phyloP scores from a whole-genome alignment of 805 yeast genomes.

The Lachancea meyersii region DNA sequence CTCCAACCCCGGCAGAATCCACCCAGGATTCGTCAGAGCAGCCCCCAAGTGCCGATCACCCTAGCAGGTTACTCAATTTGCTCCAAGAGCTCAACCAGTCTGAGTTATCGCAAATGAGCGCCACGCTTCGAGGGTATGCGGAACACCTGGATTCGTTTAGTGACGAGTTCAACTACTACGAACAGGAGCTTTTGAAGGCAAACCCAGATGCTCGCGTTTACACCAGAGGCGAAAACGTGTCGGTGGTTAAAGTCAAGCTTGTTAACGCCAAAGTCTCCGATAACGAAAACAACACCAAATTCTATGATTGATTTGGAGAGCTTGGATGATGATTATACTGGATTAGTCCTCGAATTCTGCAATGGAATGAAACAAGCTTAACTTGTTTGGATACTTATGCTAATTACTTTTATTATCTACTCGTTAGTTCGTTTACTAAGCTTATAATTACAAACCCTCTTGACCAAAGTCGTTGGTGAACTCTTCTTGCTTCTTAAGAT shows the following conservation, averaged over 20 bases:
- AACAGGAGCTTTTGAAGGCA: slow-evolving; percentile 51
- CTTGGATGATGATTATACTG: too few species aligned
- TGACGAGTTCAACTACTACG: slow-evolving; percentile 54
- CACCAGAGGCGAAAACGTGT: slow-evolving; percentile 56
- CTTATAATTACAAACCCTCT: slow-evolving; percentile 65
- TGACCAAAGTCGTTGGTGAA: slow-evolving; percentile 96
- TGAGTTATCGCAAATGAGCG: slow-evolving; percentile 74
- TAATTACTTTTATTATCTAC: slow-evolving; percentile 1
- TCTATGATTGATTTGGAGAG: slow-evolving; percentile 22
- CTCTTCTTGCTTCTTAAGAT: slow-evolving; percentile 72
- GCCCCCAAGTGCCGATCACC: slow-evolving; percentile 27
- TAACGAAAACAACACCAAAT: slow-evolving; percentile 49
- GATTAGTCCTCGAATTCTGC: too few species aligned
- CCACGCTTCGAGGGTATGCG: slow-evolving; percentile 73
- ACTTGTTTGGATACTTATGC: background rate
- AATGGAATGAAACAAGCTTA: background rate
- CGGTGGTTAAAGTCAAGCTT: slow-evolving; percentile 59
- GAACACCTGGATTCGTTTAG: slow-evolving; percentile 41
- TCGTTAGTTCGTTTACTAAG: slow-evolving; percentile 5
- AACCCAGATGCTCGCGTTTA: slow-evolving; percentile 68
- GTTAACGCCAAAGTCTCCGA: slow-evolving; percentile 75
- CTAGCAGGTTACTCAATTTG: slow-evolving; percentile 48
- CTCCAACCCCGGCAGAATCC: slow-evolving; percentile 27
- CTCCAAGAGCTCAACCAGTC: slow-evolving; percentile 72
- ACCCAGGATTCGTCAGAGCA: background rate